These are phyloP conservation scores for Entomortierella parvispora DNA, from an alignment of 192 early-diverging fungal species.

Conservation along the genomic window DNA sequence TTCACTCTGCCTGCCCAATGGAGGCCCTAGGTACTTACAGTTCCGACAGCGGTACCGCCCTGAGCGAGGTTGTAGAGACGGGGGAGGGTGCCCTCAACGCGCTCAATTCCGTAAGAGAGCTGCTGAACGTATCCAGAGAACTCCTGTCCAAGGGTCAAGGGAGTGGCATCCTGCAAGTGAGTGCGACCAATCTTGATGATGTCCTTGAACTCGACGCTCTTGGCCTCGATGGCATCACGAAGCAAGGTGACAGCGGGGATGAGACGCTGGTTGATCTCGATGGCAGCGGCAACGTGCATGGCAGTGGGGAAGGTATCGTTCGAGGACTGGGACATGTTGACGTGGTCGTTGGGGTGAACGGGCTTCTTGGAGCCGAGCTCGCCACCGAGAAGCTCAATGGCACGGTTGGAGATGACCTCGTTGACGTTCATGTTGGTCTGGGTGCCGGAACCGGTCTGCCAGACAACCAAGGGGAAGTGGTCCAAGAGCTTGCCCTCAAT, in stretches of 20 bases:
- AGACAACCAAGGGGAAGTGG: constrained; percentile 99
- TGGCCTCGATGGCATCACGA: constrained; percentile 80
- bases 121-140: constrained; percentile 98
- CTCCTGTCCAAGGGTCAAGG: constrained; percentile 97
- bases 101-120: constrained; percentile 88
- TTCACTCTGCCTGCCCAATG: no score
- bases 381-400: constrained; percentile 93
- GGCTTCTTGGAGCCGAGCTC: constrained; percentile 93
- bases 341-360: constrained; percentile 99
- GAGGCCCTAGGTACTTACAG: constrained; percentile 51
- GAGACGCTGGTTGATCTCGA: constrained; percentile 84
- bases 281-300: constrained; percentile 98
- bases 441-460: constrained; percentile 98
- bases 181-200: constrained; percentile 99
- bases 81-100: constrained; percentile 84
- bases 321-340: constrained; percentile 98
- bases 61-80: constrained; percentile 94
- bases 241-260: constrained; percentile 87
- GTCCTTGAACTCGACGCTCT: constrained; percentile 84
- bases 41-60: constrained; percentile 98
- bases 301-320: constrained; percentile 99
- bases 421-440: constrained; percentile 99
- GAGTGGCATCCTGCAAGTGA: constrained; percentile 98
- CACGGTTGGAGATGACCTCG: constrained; percentile 98
- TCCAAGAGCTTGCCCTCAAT: constrained; percentile 92